Evolutionary conservation across 805 yeast genomes (phyloP), one percentile per base, ranked within the genome.

Genomic region (Priceomyces carsonii): DNA sequence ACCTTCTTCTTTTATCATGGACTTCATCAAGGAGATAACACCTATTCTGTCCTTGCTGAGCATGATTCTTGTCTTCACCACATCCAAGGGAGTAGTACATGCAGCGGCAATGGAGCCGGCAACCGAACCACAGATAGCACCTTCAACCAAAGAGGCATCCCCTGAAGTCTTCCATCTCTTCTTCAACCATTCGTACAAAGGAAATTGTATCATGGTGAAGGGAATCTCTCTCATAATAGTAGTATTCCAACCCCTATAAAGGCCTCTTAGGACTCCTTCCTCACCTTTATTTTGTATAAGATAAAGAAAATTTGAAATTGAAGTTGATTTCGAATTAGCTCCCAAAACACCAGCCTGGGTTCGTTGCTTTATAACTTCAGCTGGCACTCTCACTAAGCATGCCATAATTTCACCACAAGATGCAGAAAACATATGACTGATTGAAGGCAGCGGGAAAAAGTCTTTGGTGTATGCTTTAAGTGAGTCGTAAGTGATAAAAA

Each of bases 171-270:
- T 38, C 80, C 86, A 75, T 30, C 59, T 55, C 43, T 62, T 62
- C 66, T 93, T 93, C 50, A 93, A 57, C 55, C 69, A 77, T 56
- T 93, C 99, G 57, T 93, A 93, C 24, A 93, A 61, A 4, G 99
- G 99, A 65, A 90, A 93, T 56, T 93, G 99, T 38, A 93, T 88
- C 57, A 90, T 73, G 0, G 99, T 93, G 64, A 93, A 93, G 4
- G 99, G 99, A 29, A 93, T 91, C 52, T 93, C 99, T 41, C 99
- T 73, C 80, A 90, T 73, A 26, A 93, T 82, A 1, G 99, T 93
- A 9, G 95, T 81, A 15, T 78, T 71, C 89, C 95, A 93, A 6
- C 99, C 99, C 47, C 98, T 72, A 56, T 93, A 93, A 4, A 93
- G 68, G 2, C 96, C 96, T 24, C 74, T 63, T 15, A 85, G 47